A percentile compares a stretch with the other conserved stretches of the same genome.
phyloP scores from a whole-genome alignment of 73 alveolate genomes.

The Tetrahymena elliotti region DNA sequence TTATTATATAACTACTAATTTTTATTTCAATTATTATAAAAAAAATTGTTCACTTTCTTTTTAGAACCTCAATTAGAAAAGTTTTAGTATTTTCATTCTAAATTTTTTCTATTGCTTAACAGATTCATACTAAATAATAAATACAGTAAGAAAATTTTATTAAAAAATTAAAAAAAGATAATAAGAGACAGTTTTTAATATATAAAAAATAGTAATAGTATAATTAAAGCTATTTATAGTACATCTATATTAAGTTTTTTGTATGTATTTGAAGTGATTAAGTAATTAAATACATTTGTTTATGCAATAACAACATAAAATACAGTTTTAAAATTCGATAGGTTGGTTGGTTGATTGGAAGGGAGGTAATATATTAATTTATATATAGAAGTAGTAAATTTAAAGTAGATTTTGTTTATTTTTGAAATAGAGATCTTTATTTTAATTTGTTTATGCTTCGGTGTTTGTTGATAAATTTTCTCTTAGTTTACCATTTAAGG shows the following conservation, averaged over 20 bases:
- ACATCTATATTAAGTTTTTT: neutral
- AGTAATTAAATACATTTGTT: neutral
- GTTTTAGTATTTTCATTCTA: neutral
- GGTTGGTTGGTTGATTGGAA: no score
- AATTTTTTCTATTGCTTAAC: neutral
- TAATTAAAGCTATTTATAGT: neutral
- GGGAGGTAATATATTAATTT: no score
- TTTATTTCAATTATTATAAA: no score
- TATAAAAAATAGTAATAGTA: neutral
- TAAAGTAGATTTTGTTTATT: neutral
- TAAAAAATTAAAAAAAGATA: no score
- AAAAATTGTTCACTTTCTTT: neutral
- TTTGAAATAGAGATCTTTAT: neutral
- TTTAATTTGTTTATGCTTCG: neutral
- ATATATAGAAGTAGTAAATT: neutral
- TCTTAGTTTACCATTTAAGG: no score
- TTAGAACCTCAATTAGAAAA: no score
- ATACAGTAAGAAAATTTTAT: neutral
- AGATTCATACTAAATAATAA: neutral
- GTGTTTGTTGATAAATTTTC: no score
- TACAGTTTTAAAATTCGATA: neutral
- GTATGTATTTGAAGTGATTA: neutral
- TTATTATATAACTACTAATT: neutral
- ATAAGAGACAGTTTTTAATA: no score
- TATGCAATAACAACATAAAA: neutral